Conservation (phyloP, 2,329 filamentous ascomycete genomes). For the Neocucurbitaria cava region DNA sequence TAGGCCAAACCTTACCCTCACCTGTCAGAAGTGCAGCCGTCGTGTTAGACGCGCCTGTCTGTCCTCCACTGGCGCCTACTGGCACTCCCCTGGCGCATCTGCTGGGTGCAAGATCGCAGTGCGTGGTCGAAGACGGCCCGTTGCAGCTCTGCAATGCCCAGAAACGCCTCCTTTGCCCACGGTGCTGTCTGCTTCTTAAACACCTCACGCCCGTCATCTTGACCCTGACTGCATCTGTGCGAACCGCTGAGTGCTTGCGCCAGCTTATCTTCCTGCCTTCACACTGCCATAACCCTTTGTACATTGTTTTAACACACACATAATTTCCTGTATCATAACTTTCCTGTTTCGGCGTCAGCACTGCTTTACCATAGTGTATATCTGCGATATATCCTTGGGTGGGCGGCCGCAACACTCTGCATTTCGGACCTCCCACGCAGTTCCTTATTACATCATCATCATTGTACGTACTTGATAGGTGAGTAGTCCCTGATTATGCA, state of each 20-base stretch:
- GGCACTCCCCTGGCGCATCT: constrained; percentile 35
- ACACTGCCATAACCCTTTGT: constrained; percentile 25
- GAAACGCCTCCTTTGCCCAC: constrained; percentile 40
- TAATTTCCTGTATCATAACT: constrained; percentile 17
- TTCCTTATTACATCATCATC: constrained; percentile 10
- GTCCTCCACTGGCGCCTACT: constrained; percentile 34
- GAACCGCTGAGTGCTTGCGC: constrained; percentile 43
- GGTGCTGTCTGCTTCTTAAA: constrained; percentile 33
- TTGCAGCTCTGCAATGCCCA: constrained; percentile 48
- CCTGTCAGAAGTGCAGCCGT: constrained; percentile 45
- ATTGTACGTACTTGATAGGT: constrained; percentile 13
- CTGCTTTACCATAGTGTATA: neutral
- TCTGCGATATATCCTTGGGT: constrained; percentile 21
- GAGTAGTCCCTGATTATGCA: constrained; percentile 3
- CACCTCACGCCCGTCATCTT: constrained; percentile 36
- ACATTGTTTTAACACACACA: constrained; percentile 23
- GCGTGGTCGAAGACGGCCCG: constrained; percentile 48
- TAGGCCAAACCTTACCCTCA: constrained; percentile 46
- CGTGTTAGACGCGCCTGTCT: constrained; percentile 39
- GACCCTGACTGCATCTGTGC: constrained; percentile 29
- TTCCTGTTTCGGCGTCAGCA: neutral
- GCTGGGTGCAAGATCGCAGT: constrained; percentile 40
- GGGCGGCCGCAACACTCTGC: constrained; percentile 8
- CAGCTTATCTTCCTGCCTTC: constrained; percentile 22
- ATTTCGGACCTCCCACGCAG: neutral